A percentile compares a stretch with the other conserved stretches of the same genome.
These are phyloP conservation scores for Phytopythium vexans DNA, from an alignment of 352 stramenopile genomes.

Conservation along the genomic window DNA sequence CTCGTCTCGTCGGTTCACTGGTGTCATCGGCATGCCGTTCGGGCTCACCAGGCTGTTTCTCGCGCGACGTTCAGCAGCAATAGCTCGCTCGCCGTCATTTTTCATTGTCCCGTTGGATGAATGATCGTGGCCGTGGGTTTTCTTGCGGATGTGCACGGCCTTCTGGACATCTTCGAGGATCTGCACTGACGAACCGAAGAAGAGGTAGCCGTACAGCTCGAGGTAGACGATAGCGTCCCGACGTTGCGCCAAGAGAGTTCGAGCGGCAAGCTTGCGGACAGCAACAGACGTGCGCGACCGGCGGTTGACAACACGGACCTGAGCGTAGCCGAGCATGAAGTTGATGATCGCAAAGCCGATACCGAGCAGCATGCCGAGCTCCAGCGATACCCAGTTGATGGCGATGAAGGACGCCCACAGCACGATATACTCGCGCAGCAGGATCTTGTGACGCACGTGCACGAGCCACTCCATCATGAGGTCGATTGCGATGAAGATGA, in stretches of 20 bases:
- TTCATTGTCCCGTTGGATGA: background rate
- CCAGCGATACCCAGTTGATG: slow-evolving; percentile 94
- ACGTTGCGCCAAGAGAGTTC: slow-evolving; percentile 59
- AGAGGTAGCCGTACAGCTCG: slow-evolving; percentile 82
- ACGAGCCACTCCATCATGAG: slow-evolving; percentile 97
- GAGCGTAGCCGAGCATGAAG: slow-evolving; percentile 77
- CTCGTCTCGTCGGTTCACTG: slow-evolving; percentile 42
- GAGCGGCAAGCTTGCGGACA: slow-evolving; percentile 63
- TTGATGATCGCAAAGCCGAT: slow-evolving; percentile 88
- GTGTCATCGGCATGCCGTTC: slow-evolving; percentile 42
- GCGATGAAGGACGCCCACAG: slow-evolving; percentile 91
- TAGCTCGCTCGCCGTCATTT: too few relatives aligned
- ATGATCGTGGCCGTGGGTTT: slow-evolving; percentile 18
- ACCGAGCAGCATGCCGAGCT: slow-evolving; percentile 93
- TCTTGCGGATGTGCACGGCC: slow-evolving; percentile 60
- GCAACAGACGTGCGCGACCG: slow-evolving; percentile 53
- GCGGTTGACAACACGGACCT: slow-evolving; percentile 68
- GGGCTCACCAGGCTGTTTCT: background rate
- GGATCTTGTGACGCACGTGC: slow-evolving; percentile 78
- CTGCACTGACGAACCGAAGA: slow-evolving; percentile 83
- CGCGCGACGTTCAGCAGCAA: background rate
- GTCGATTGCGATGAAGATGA: slow-evolving; percentile 97
- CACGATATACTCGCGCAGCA: slow-evolving; percentile 91
- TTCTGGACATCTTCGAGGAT: slow-evolving; percentile 82
- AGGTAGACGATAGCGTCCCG: slow-evolving; percentile 74